Base-by-base conservation (phyloP, 768 basidiomycete genomes). In the Tulasnella sp. region DNA sequence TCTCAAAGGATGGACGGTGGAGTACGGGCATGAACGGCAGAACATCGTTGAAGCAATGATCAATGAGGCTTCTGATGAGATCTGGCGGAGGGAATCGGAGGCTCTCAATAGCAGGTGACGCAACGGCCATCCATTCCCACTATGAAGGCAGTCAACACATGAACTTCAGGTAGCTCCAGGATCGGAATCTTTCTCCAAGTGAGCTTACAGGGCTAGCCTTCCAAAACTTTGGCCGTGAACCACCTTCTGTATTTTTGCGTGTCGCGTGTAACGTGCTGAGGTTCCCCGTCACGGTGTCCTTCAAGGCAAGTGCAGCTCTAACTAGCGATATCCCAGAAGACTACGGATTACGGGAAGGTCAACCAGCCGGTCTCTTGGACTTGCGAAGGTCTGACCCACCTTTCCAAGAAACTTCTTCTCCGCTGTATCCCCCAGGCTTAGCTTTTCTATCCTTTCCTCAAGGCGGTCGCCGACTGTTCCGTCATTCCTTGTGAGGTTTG, bases 1-100 rank as follows among this genome's bases (percentile, higher is more conserved):
- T 71, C 41, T 83, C 76, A 64, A 93, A 89, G 4, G 79, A 79
- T 0, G 81, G 82, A 3, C 82, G 78, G 65, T 92, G 89, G 3
- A 95, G 74, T 2, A 93, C 74, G 1, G 89, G 88, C 0, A 79
- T 65, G 56, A 78, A 73, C 17, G 76, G 61, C 65, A 89, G 85
- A 60, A 76, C 56, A 30, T 77, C 63, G 1, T 62, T 60, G 67
- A 93, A 95, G 66, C 84, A 91, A 24, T 81, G 70, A 34, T 83
- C 76, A 38, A 88, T 70, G 42, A 93, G 75, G 0, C 64, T 47
- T 7, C 61, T 43, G 13, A 79, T 72, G 49, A 92, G 76, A 60
- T 85, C 83, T 15, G 70, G 66, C 0, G 86, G 80, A 41, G 89
- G 91, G 51, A 86, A 83, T 1, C 67, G 58, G 24, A 68, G 64